Evolutionary conservation across 805 yeast species (phyloP).

Genomic region (Metschnikowia lachancei): DNA sequence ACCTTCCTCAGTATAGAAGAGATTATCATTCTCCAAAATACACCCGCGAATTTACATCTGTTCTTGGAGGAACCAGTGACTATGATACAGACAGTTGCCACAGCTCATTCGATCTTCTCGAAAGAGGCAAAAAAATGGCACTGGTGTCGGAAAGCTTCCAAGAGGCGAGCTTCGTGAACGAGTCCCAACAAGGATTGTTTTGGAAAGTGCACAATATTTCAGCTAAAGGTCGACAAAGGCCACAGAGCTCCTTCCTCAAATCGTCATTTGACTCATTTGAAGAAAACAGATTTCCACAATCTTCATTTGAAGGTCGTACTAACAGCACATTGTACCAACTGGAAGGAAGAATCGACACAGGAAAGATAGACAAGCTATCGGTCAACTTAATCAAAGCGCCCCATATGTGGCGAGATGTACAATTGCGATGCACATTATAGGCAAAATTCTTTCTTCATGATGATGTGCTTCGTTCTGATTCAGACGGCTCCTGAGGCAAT

Average conservation of each 20-base stretch:
- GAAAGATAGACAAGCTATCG: constrained; percentile 1
- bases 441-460: neutral
- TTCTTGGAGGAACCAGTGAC: constrained; percentile 20
- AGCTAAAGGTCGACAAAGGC: neutral
- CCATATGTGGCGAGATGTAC: constrained; percentile 3
- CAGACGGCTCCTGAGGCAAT: too few species aligned
- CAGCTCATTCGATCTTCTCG: constrained; percentile 16
- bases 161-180: constrained; percentile 4
- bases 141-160: neutral
- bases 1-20: constrained; percentile 10
- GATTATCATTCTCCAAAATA: constrained; percentile 11
- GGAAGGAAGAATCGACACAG: constrained; percentile 3
- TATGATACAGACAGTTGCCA: constrained; percentile 18
- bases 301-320: neutral
- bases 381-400: neutral
- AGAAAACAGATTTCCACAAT: constrained; percentile 8
- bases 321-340: neutral
- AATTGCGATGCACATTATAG: constrained; percentile 1
- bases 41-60: constrained; percentile 5
- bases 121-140: neutral
- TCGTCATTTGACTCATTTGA: constrained; percentile 19
- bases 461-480: neutral
- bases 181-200: constrained; percentile 6
- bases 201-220: constrained; percentile 8
- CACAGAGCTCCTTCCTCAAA: constrained; percentile 5